A percentile compares a stretch with the other conserved stretches of the same genome.
Conservation (phyloP, 805 yeast genomes). For the Nakazawaea ishiwadae region DNA sequence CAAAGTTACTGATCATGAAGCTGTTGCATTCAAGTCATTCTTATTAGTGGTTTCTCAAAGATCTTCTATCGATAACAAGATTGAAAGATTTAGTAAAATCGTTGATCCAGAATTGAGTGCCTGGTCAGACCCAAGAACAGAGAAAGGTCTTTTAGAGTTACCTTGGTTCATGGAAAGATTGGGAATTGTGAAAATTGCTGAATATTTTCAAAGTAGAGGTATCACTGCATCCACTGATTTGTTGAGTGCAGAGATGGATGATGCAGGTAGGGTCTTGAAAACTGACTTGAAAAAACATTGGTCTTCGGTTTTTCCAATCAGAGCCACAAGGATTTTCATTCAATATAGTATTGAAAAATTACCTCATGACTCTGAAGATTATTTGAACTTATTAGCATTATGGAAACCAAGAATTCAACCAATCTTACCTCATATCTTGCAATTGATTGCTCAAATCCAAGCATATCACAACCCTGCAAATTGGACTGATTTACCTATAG, state of each 20-base stretch:
- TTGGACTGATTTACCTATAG: constrained; percentile 83
- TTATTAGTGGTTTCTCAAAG: constrained; percentile 87
- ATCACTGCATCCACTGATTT: constrained; percentile 75
- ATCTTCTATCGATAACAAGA: constrained; percentile 64
- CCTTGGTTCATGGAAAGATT: constrained; percentile 98
- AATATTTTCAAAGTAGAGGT: constrained; percentile 78
- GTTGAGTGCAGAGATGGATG: constrained; percentile 82
- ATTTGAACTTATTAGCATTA: constrained; percentile 58
- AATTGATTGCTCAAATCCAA: constrained; percentile 83
- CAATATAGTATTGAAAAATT: constrained; percentile 94
- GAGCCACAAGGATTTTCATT: constrained; percentile 91
- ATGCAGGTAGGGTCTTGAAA: constrained; percentile 72
- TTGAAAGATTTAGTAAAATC: constrained; percentile 71
- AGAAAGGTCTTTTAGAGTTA: constrained; percentile 81
- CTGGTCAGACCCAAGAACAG: constrained; percentile 91
- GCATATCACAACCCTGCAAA: constrained; percentile 92
- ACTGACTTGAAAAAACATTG: constrained; percentile 82
- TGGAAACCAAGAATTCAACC: constrained; percentile 96
- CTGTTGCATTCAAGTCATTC: constrained; percentile 90
- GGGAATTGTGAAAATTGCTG: constrained; percentile 91
- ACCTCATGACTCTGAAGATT: constrained; percentile 73
- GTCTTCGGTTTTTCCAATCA: constrained; percentile 90
- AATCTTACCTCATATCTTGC: constrained; percentile 85
- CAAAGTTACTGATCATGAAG: constrained; percentile 83
- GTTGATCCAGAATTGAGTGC: constrained; percentile 92